Base-by-base conservation (phyloP, 179 eudicot species). In the Camellia oleifera region DNA sequence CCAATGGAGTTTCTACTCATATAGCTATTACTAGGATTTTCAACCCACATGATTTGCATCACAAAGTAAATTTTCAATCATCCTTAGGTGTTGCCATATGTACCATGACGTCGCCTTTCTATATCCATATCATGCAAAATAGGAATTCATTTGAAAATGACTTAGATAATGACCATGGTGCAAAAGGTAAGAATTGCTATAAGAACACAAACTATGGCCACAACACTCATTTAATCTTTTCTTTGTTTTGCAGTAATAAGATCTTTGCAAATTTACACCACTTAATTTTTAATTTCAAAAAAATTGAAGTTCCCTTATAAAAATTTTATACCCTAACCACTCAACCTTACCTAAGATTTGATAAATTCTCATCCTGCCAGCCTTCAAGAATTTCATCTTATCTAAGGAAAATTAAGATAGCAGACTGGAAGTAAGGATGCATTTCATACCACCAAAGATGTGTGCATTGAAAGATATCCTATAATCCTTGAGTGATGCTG, bases 371-470 rank as follows among this genome's bases (percentile, higher is more conserved):
- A 7, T n/a, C n/a, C 14, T 0, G 26, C 7, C 15, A 63, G 14
- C 8, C 44, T 6, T 12, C 54, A 46, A 60, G 32, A 50, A 64
- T 20, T 11, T 56, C 60, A 56, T 56, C 60, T 13, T 56, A 56
- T 13, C 13, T 50, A 69, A 0, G 10, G 3, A 12, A 48, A 6
- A 15, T 15, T n/a, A 77, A 26, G 75, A 26, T 11, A 15, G 40
- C 9, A 64, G 45, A 54, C 7, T 56, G 2, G 5, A 26, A 63
- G 13, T 20, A 32, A 74, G 11, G 13, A 48, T 74, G 82, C 58
- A 77, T 48, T 6, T 61, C 84, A 54, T 92, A 95, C 97, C 97
- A 75, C 87, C 81, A 64, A 83, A 79, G 52, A 90, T 80, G 75
- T 78, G 78, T 40, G 85, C 79, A 62, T 67, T 61, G 71, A 95